A percentile compares a stretch with the other conserved stretches of the same genome.
These are phyloP conservation scores for Andrographis paniculata DNA, from an alignment of 305 asterid genomes.

Conservation along the genomic window DNA sequence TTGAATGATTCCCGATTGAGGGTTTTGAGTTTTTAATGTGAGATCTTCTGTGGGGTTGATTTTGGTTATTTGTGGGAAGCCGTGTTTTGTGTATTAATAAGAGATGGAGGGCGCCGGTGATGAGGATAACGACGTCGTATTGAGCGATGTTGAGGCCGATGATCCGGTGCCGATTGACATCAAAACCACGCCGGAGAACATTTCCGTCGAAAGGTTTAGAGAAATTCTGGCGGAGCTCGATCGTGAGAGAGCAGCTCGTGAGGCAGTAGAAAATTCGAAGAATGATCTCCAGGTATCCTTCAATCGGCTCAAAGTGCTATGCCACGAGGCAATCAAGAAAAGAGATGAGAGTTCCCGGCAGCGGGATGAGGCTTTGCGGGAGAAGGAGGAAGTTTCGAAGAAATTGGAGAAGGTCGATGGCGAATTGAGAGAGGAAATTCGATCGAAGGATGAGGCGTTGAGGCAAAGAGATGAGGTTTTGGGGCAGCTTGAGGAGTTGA, in stretches of 20 bases:
- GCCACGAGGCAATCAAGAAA: conserved; percentile 87
- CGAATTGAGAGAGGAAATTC: conserved; percentile 40
- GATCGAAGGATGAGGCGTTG: conserved; percentile 38
- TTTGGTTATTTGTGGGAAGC: conserved; percentile 5
- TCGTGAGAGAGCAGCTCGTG: conserved; percentile 74
- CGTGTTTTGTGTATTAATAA: neutral
- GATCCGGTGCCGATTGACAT: conserved; percentile 50
- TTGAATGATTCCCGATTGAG: conserved; percentile 10
- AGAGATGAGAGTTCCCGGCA: conserved; percentile 81
- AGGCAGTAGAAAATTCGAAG: conserved; percentile 63
- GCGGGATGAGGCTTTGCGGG: conserved; percentile 69
- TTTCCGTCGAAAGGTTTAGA: conserved; percentile 51
- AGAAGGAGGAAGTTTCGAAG: conserved; percentile 49
- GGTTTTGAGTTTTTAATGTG: conserved; percentile 16
- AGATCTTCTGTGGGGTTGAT: conserved; percentile 7
- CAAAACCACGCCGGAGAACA: conserved; percentile 35
- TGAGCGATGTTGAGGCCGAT: conserved; percentile 93
- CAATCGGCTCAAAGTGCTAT: conserved; percentile 61
- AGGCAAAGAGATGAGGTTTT: conserved; percentile 40
- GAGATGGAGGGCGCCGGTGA: conserved; percentile 51
- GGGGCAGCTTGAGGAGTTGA: conserved; percentile 56
- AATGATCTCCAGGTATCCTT: conserved; percentile 66
- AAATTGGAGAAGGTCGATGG: conserved; percentile 35
- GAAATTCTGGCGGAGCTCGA: conserved; percentile 76
- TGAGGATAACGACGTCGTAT: conserved; percentile 57